Base-by-base conservation (phyloP, 108 stramenopile species). In the Bacterosira constricta region DNA sequence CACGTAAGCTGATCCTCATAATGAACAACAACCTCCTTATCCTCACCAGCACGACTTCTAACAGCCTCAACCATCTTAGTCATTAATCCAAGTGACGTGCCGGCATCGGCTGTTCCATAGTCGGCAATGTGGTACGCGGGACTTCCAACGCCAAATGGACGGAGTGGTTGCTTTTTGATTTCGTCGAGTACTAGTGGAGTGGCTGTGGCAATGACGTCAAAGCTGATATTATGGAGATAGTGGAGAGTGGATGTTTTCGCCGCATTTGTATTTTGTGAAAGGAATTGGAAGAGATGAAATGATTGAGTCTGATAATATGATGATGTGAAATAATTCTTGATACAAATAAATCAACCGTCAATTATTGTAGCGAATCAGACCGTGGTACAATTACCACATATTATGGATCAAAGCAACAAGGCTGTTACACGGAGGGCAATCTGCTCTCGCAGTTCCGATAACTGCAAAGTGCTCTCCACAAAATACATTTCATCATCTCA, bases 21-120 rank as follows among this genome's bases (percentile, higher is more conserved):
- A 54, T 83, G 76, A 32, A 86, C 30, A 30, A 77, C 69, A 35
- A 82, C 64, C 45, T 82, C 77, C 53, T 71, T 52, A 11, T 74
- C 51, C 15, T 49, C 69, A 20, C 64, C 51, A 0, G 6, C 11
- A 9, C 31, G 59, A 7, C 59, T 25, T 45, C 84, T 39, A 30
- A 81, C 56, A 47, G 66, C 61, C 12, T 39, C 36, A 1, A 79
- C 72, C 29, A 81, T 57, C 36, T 74, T 52, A 25, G 42, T 36
- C 32, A 85, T 30, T 6, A 81, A 36, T 34, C 77, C 77, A 32
- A 80, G 44, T 0, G 62, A 66, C 31, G 82, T 83, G 8, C 79
- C 85, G 8, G 74, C 85, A 62, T 86, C 85, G 0, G 85, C 82
- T 4, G 85, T 86, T 55, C 85, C 82, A 44, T 71, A 86, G 53